Evolutionary conservation across 2,329 filamentous ascomycete species (phyloP).

Genomic region (Fusarium scirpi): DNA sequence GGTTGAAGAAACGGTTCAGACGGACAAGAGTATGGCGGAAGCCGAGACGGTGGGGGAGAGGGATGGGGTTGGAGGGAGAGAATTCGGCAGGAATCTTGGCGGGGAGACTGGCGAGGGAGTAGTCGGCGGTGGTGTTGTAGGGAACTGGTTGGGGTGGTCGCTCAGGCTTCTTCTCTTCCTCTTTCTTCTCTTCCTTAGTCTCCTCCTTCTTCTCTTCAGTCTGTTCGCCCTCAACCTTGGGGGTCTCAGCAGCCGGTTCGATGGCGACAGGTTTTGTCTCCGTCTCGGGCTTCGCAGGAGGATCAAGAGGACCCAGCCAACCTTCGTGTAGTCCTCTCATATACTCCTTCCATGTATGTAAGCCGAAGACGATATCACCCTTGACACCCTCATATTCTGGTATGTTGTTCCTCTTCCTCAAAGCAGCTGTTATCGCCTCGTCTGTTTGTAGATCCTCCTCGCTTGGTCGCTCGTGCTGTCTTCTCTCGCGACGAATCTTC

Average conservation of each 20-base stretch:
- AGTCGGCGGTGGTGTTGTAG: constrained; percentile 80
- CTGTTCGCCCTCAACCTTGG: constrained; percentile 44
- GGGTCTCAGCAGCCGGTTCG: constrained; percentile 42
- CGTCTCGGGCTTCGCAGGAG: constrained; percentile 59
- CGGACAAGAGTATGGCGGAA: constrained; percentile 91
- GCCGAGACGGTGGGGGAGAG: constrained; percentile 90
- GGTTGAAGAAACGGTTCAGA: constrained; percentile 88
- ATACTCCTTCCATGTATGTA: constrained; percentile 98
- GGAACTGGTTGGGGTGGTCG: constrained; percentile 74
- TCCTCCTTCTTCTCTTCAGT: constrained; percentile 52
- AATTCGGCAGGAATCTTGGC: constrained; percentile 76
- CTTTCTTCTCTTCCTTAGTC: constrained; percentile 51
- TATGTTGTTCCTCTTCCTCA: constrained; percentile 75
- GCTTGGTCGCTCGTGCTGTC: constrained; percentile 66
- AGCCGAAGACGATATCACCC: constrained; percentile 89
- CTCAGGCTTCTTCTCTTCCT: constrained; percentile 67
- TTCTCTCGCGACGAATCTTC: constrained; percentile 79
- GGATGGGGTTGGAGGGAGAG: constrained; percentile 77
- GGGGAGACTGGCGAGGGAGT: constrained; percentile 74
- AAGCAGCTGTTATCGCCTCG: constrained; percentile 69
- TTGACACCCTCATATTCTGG: constrained; percentile 77
- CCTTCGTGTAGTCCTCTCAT: constrained; percentile 93
- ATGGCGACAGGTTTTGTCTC: constrained; percentile 43
- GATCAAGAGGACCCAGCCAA: constrained; percentile 87
- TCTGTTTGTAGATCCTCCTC: constrained; percentile 61